Conservation (phyloP, 495 filamentous ascomycete genomes). For the Pyrenopolyporus hunteri region DNA sequence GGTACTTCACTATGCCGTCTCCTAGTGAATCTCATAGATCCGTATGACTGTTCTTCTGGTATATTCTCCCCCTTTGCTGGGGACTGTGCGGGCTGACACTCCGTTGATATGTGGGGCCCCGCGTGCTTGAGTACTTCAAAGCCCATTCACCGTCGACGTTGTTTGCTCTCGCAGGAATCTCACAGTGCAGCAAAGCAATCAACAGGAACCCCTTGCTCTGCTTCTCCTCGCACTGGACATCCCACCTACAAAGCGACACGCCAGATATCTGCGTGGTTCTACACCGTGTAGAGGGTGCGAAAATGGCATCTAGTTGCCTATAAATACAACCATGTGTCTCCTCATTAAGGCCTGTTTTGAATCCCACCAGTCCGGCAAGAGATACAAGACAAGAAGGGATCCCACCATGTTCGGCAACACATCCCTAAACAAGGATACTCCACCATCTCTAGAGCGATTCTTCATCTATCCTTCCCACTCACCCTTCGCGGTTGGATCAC, state of each 20-base stretch:
- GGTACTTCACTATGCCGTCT: too few relatives aligned
- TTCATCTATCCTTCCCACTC: not conserved
- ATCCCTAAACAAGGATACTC: not conserved
- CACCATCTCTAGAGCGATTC: not conserved
- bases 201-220: not conserved
- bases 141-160: not conserved
- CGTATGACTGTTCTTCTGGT: too few relatives aligned
- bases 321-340: slow-evolving; percentile 27
- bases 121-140: not conserved
- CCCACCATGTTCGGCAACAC: slow-evolving; percentile 3
- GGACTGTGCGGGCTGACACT: too few relatives aligned
- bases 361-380: not conserved
- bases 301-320: too few relatives aligned
- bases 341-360: not conserved
- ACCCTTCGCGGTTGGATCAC: not conserved
- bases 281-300: not conserved
- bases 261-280: not conserved
- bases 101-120: too few relatives aligned
- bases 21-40: too few relatives aligned
- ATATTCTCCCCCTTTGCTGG: too few relatives aligned
- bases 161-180: too few relatives aligned
- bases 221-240: not conserved
- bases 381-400: not conserved
- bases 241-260: not conserved
- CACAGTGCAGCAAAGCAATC: slow-evolving; percentile 1